Base-by-base conservation (phyloP, 148 eudicot genomes). In the Camellia lanceoleosa region DNA sequence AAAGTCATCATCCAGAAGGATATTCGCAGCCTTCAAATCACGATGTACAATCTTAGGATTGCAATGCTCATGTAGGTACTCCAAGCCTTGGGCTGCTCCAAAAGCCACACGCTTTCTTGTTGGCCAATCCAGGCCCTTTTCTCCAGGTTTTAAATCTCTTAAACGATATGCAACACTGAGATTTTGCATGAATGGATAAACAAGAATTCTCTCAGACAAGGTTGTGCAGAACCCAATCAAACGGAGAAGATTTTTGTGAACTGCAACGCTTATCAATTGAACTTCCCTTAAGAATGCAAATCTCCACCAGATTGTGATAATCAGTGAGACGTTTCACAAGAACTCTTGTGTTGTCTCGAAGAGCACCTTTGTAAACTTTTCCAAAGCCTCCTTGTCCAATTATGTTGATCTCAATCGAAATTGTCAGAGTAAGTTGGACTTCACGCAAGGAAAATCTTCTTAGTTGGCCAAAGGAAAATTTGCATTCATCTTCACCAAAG, bases 351-450 rank as follows among this genome's bases (percentile, higher is more conserved):
- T 85, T 83, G 77, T 96, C 94, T 59, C 83, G 47, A 71, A 96
- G 85, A 38, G 84, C 78, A 10, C 99, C 99, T 81, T 83, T 92
- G 87, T 93, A 93, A 43, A 96, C 99, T 81, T 91, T 96, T n/a
- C 97, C 99, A 73, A 89, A 96, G 42, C 99, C 99, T 73, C 99
- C 99, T 86, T 90, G 98, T 67, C 99, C 99, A n/a, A 96, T 91
- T 52, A 96, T 73, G 77, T 88, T 93, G 80, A 80, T 85, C 80
- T 93, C 98, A 72, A 83, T 88, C n/a, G 81, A 96, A 96, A 80
- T 92, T 88, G 58, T 89, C 88, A 10, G 99, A 7, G 95, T 93
- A 3, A 96, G 85, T 83, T 91, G 97, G 74, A 96, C 81, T 81
- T 93, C 98, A 20, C 98, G 97, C 93, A 92, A 92, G 16, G 97